Base-by-base conservation (phyloP, 257 asterid genomes). In the Eucommia ulmoides region DNA sequence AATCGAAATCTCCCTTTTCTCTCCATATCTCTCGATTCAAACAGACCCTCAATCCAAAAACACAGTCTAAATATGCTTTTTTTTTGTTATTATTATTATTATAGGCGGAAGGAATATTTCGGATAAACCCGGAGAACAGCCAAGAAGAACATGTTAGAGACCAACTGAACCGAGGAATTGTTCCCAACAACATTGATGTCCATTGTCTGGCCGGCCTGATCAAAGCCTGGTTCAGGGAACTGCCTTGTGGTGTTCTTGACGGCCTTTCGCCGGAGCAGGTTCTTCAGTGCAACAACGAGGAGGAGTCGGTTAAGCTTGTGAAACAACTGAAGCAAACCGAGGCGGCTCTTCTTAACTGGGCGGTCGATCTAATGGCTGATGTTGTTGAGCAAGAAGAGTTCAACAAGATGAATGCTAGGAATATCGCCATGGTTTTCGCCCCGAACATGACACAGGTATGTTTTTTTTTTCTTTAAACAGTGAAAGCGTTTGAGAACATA, bases 141-240 rank as follows among this genome's bases (percentile, higher is more conserved):
- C 67, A 86, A 55, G 97, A 86, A 77, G 87, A 81, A 38, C 93
- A 79, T 62, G 89, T 91, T 2, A 66, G 99, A 76, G 83, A 75
- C 64, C 87, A 79, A 72, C 93, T 91, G 16, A 91, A 91, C 68
- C 42, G 95, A 46, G 99, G 99, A 42, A 77, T 66, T 7, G 97
- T 91, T 57, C 97, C 99, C 1, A 66, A 75, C 24, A 83, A 83
- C 72, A 86, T 91, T 0, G 97, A 91, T 16, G 99, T 83, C 24
- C 99, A 91, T 54, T 83, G 89, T 64, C 75, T 86, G 77, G 95
- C 99, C 1, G 95, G 97, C 49, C 63, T 86, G 55, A 86, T 86
- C 57, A 91, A 91, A 73, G 96, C 97, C 46, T 91, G 99, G 99
- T 86, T 91, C 49, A 67, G 97, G 24, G 95, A 88, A 68, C 88